Evolutionary conservation across 1,139 yeast species (phyloP), one percentile per base, ranked within the genome.

Genomic region (Sugiyamaella sp.): DNA sequence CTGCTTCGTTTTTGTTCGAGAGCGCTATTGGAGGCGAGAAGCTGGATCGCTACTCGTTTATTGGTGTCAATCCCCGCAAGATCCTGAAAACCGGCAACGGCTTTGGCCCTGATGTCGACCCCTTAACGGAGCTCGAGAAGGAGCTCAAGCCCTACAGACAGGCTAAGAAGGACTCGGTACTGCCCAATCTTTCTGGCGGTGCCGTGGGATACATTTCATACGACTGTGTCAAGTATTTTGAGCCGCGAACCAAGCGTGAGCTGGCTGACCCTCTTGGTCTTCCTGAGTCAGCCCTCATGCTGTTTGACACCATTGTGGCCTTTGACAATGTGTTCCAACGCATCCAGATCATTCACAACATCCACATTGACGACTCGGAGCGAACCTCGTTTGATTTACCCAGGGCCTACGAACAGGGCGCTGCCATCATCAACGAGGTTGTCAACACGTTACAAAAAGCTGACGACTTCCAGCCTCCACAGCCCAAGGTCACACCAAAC

Each of bases 161-260:
- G 65, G 89, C 93, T 0, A 73, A 86, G 41, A 95, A 95, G 38
- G 74, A 87, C 55, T 65, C 69, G 2, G 60, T 65, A 29, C 48
- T 59, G 10, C 97, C 97, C 8, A 81, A 80, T 59, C 76, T 91
- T 55, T 84, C 93, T 64, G 99, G 99, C 52, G 99, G 99, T 59
- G 98, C 98, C 8, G 80, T 93, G 50, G 99, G 99, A 0, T 93
- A 90, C 67, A 84, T 93, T 46, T 89, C 97, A 0, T 93, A 93
- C 66, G 99, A 95, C 70, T 93, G 99, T 75, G 86, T 93, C 66
- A 87, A 89, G 66, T 93, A 93, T 71, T 93, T 93, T 65, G 99
- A 93, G 72, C 99, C 99, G 54, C 85, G 80, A 65, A 91, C 98
- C 1, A 78, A 78, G 56, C 80, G 89, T 62, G 75, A 74, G 2